Percentiles rank a stretch among this genome's conserved stretches.
These are phyloP conservation scores for Plantago ovata DNA, from an alignment of 257 asterid genomes.

Conservation along the genomic window DNA sequence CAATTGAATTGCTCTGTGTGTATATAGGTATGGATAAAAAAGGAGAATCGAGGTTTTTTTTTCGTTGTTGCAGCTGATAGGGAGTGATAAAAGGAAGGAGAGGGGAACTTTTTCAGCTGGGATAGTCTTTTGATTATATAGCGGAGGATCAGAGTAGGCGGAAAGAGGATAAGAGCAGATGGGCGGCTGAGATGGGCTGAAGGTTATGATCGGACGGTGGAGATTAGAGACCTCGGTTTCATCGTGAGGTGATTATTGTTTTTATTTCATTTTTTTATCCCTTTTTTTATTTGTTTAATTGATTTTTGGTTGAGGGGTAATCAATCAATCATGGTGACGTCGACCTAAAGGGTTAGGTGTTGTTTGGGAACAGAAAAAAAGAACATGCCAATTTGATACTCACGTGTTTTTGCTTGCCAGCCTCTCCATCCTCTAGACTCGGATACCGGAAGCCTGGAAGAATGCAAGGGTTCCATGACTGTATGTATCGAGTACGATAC, in stretches of 20 bases:
- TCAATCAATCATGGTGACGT: constrained; percentile 5
- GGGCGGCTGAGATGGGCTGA: constrained; percentile 19
- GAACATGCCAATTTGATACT: constrained; percentile 1
- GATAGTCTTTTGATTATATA: constrained; percentile 16
- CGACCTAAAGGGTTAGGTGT: background rate
- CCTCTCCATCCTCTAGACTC: too few species aligned
- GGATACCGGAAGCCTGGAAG: too few species aligned
- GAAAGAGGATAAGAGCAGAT: constrained; percentile 45
- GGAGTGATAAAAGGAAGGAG: constrained; percentile 10
- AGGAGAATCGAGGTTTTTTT: background rate
- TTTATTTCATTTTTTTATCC: too few species aligned
- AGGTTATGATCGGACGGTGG: constrained; percentile 34
- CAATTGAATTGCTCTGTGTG: background rate
- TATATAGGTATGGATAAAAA: background rate
- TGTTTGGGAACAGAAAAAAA: background rate
- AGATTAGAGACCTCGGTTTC: constrained; percentile 29
- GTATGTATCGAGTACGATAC: too few species aligned
- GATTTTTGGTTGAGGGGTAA: too few species aligned
- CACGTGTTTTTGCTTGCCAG: constrained; percentile 19
- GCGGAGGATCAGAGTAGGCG: constrained; percentile 21
- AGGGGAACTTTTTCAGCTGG: constrained; percentile 18
- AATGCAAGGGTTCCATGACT: too few species aligned
- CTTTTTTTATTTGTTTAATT: too few species aligned
- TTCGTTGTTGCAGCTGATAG: too few species aligned
- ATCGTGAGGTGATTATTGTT: constrained; percentile 10